Percentiles rank a stretch among this genome's conserved stretches.
Conservation (phyloP, 1,284 basidiomycete genomes). For the Golubevia pallescens region DNA sequence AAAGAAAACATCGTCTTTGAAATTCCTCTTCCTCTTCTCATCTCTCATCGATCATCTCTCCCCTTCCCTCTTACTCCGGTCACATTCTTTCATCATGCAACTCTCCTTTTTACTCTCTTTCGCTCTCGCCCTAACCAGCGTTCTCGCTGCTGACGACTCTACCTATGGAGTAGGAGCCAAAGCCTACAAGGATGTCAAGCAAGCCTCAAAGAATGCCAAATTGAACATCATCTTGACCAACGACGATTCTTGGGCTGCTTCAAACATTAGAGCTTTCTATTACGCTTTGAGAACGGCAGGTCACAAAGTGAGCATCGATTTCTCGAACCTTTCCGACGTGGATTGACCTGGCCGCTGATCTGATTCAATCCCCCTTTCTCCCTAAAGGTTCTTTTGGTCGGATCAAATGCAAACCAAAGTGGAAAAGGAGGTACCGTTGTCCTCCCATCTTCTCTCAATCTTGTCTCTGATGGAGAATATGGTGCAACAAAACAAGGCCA, state of each 20-base stretch:
- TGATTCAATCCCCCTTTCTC: too few species aligned
- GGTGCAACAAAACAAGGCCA: slow-evolving; percentile 25
- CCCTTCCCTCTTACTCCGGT: neutral
- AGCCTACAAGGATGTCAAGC: slow-evolving; percentile 28
- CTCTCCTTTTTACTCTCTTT: slow-evolving; percentile 17
- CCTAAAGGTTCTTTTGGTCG: slow-evolving; percentile 40
- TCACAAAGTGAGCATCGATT: slow-evolving; percentile 16
- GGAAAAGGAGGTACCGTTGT: slow-evolving; percentile 51
- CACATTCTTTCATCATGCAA: slow-evolving; percentile 15
- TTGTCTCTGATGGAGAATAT: slow-evolving; percentile 32
- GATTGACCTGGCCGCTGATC: too few species aligned
- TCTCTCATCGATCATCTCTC: neutral
- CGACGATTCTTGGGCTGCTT: slow-evolving; percentile 35
- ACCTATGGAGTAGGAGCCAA: slow-evolving; percentile 30
- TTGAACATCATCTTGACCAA: slow-evolving; percentile 49
- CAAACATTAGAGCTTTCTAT: slow-evolving; percentile 43
- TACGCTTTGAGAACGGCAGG: slow-evolving; percentile 44
- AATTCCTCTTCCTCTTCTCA: too few species aligned
- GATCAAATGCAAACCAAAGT: slow-evolving; percentile 37
- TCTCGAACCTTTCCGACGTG: too few species aligned
- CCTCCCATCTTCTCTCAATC: slow-evolving; percentile 32
- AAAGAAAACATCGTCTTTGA: too few species aligned
- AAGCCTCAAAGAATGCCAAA: slow-evolving; percentile 20
- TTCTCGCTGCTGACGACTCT: slow-evolving; percentile 17
- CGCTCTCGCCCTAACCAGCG: slow-evolving; percentile 13